These are phyloP conservation scores for Aplosporella prunicola DNA, from an alignment of 2,329 filamentous ascomycete genomes.

Conservation along the genomic window DNA sequence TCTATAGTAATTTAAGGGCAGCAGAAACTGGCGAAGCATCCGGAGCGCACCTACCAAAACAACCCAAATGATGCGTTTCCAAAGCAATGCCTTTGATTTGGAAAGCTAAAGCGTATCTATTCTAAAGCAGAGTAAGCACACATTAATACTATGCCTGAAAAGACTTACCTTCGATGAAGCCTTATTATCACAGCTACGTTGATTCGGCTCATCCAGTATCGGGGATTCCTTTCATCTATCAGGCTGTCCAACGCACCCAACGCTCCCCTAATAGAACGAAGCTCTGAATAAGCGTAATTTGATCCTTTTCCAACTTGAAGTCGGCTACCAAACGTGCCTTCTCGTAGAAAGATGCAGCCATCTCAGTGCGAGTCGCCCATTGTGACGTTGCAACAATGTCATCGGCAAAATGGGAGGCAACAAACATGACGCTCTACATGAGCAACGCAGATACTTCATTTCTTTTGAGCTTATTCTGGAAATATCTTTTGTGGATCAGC, in stretches of 20 bases:
- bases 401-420: slow-evolving; percentile 2
- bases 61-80: slow-evolving; percentile 2
- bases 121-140: not conserved
- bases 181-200: slow-evolving; percentile 5
- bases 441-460: not conserved
- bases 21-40: not conserved
- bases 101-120: slow-evolving; percentile 4
- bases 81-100: not conserved
- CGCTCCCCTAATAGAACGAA: slow-evolving; percentile 2
- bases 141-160: not conserved
- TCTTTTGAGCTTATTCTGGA: not conserved
- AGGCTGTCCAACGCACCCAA: slow-evolving; percentile 6
- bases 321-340: slow-evolving; percentile 5
- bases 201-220: slow-evolving; percentile 4
- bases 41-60: not conserved
- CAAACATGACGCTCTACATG: slow-evolving; percentile 1
- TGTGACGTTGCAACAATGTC: not conserved
- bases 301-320: slow-evolving; percentile 5
- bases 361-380: not conserved
- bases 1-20: not conserved
- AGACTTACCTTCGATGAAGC: slow-evolving; percentile 1
- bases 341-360: slow-evolving; percentile 2
- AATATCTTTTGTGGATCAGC: slow-evolving; percentile 1
- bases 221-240: slow-evolving; percentile 6
- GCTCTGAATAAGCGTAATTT: slow-evolving; percentile 1